Evolutionary conservation across 2,329 filamentous ascomycete genomes (phyloP).

Genomic region (Cryphonectria naterciae): DNA sequence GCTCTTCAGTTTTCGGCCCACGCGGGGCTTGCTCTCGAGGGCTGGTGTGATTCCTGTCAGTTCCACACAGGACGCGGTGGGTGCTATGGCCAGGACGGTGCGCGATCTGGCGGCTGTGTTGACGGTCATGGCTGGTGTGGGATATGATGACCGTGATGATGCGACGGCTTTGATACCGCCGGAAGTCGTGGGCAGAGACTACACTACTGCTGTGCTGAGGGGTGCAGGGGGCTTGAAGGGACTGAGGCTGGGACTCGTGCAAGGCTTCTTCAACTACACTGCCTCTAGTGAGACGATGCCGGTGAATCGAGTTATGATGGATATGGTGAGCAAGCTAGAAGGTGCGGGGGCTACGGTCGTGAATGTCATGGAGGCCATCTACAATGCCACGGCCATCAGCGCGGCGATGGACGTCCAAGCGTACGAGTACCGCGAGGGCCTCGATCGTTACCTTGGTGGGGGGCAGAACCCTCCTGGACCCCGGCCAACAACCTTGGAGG

Average conservation of each 20-base stretch:
- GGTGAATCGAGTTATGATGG: slow-evolving; percentile 57
- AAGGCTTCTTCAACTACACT: slow-evolving; percentile 63
- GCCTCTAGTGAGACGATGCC: slow-evolving; percentile 56
- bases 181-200: slow-evolving; percentile 48
- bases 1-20: slow-evolving; percentile 63
- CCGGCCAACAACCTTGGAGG: slow-evolving; percentile 49
- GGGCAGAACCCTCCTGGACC: slow-evolving; percentile 45
- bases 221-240: slow-evolving; percentile 34
- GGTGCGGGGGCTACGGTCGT: slow-evolving; percentile 54
- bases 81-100: slow-evolving; percentile 56
- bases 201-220: slow-evolving; percentile 47
- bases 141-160: slow-evolving; percentile 57
- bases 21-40: slow-evolving; percentile 53
- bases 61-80: slow-evolving; percentile 59
- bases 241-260: slow-evolving; percentile 39
- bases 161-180: slow-evolving; percentile 52
- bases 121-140: slow-evolving; percentile 56
- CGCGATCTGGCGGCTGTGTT: slow-evolving; percentile 55
- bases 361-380: slow-evolving; percentile 51
- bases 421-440: slow-evolving; percentile 60
- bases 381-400: slow-evolving; percentile 55
- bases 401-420: slow-evolving; percentile 60
- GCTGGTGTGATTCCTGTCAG: slow-evolving; percentile 60
- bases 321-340: slow-evolving; percentile 49
- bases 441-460: slow-evolving; percentile 59